Conservation (phyloP, 73 alveolate species). For the Uronychia binucleata region DNA sequence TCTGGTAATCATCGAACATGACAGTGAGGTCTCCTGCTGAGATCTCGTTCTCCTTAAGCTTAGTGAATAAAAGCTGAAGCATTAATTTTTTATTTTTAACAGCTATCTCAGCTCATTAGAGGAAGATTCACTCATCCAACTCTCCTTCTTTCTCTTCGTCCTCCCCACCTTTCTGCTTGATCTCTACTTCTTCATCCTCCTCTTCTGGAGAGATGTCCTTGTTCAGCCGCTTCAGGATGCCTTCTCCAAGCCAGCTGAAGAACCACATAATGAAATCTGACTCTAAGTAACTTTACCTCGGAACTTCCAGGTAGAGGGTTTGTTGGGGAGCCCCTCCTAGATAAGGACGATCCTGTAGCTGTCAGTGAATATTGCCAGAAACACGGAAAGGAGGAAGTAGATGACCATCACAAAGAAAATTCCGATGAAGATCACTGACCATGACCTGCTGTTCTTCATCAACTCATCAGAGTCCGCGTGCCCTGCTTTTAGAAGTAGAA, state of each 20-base stretch:
- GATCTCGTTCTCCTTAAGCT: neutral
- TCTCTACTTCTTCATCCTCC: neutral
- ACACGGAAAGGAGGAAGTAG: slow-evolving; percentile 8
- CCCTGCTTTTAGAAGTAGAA: no score
- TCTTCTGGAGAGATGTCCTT: neutral
- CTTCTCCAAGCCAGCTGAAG: neutral
- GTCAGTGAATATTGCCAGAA: slow-evolving; percentile 12
- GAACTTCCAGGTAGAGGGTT: neutral
- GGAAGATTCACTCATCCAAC: neutral
- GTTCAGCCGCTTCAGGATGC: neutral
- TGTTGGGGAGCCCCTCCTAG: neutral
- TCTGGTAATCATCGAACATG: neutral
- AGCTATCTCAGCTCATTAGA: neutral
- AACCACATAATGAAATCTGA: neutral
- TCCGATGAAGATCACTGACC: slow-evolving; percentile 4
- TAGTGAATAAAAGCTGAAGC: neutral
- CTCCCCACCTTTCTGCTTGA: neutral
- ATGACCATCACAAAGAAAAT: neutral
- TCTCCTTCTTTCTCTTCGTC: neutral
- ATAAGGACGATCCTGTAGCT: neutral
- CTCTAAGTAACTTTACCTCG: neutral
- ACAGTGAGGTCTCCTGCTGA: neutral
- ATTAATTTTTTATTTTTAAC: neutral
- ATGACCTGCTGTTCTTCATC: slow-evolving; percentile 1
- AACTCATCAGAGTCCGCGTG: slow-evolving; percentile 2